Evolutionary conservation across 2,329 filamentous ascomycete genomes (phyloP).

Genomic region (Ceratocystis papillata): DNA sequence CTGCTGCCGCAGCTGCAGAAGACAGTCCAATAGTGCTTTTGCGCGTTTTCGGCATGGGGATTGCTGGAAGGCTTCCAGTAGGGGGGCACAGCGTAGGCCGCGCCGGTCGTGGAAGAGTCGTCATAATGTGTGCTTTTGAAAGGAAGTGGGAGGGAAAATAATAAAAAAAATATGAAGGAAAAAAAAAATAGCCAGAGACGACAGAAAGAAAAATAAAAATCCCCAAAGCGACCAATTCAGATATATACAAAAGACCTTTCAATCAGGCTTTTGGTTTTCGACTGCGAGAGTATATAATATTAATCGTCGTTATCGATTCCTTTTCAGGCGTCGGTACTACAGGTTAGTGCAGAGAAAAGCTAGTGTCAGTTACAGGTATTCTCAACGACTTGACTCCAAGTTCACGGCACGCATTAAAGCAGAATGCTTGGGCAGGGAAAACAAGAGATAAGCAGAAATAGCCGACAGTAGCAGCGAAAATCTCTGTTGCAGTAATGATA

Average conservation of each 20-base stretch:
- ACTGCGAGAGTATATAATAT: neutral
- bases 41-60: slow-evolving; percentile 62
- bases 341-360: neutral
- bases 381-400: slow-evolving; percentile 6
- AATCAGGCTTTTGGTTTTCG: neutral
- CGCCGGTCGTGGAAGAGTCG: slow-evolving; percentile 55
- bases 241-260: neutral
- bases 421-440: neutral
- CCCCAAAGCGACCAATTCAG: neutral
- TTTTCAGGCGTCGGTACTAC: slow-evolving; percentile 6
- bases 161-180: neutral
- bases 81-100: slow-evolving; percentile 61
- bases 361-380: neutral
- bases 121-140: slow-evolving; percentile 34
- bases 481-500: neutral
- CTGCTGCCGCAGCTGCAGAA: slow-evolving; percentile 33
- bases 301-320: slow-evolving; percentile 5
- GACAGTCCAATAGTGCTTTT: slow-evolving; percentile 47
- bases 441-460: neutral
- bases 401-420: neutral
- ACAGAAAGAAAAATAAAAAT: slow-evolving; percentile 3
- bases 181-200: neutral
- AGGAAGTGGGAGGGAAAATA: neutral
- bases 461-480: neutral
- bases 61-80: slow-evolving; percentile 58